Evolutionary conservation across 495 filamentous ascomycete species (phyloP).

Genomic region (Bacidia rubella): DNA sequence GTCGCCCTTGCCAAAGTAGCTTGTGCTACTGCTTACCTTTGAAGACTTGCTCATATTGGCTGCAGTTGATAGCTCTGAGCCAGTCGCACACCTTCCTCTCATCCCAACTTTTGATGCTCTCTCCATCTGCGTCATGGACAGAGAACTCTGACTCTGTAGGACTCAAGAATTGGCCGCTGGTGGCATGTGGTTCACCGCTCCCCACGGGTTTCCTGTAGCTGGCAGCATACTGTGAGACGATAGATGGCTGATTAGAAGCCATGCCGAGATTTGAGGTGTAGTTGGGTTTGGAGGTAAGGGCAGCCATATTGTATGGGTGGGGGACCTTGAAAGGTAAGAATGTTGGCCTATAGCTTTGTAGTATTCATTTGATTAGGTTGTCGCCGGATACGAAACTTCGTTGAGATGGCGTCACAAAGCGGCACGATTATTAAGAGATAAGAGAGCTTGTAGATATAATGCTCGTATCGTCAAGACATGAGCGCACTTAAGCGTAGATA

Average conservation of each 20-base stretch:
- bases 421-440: neutral
- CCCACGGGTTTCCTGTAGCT: conserved; percentile 32
- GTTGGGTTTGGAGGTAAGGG: conserved; percentile 74
- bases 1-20: neutral
- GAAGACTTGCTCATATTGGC: conserved; percentile 86
- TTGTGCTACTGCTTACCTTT: conserved; percentile 37
- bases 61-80: conserved; percentile 77
- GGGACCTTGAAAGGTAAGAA: neutral
- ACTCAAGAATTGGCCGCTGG: conserved; percentile 54
- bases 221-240: conserved; percentile 32
- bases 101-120: conserved; percentile 45
- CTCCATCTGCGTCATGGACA: conserved; percentile 36
- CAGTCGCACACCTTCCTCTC: conserved; percentile 84
- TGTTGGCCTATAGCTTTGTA: neutral
- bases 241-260: conserved; percentile 39
- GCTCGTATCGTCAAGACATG: neutral
- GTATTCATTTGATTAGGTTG: neutral
- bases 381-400: neutral
- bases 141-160: conserved; percentile 94
- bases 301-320: conserved; percentile 41
- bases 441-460: neutral
- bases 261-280: conserved; percentile 49
- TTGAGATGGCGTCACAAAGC: neutral
- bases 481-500: neutral
- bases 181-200: neutral